Conservation (phyloP, 1,284 basidiomycete genomes). For the Marasmius tenuissimus region DNA sequence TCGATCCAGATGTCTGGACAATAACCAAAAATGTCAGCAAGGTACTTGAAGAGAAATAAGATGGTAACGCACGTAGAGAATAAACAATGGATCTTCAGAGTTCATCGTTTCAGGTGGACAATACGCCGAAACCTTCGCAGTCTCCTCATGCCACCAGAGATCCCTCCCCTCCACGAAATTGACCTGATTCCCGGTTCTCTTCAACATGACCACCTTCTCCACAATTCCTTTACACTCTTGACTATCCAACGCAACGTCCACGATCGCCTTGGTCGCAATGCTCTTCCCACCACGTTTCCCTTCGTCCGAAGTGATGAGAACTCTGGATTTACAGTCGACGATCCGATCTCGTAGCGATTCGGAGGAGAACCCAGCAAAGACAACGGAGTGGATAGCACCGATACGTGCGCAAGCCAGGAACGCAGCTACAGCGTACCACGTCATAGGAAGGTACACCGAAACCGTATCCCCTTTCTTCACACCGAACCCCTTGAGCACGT, state of each 20-base stretch:
- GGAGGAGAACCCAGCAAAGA: slow-evolving; percentile 98
- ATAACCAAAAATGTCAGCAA: neutral
- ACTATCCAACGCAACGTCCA: slow-evolving; percentile 83
- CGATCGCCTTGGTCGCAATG: slow-evolving; percentile 96
- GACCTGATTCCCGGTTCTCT: slow-evolving; percentile 85
- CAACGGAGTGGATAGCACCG: slow-evolving; percentile 97
- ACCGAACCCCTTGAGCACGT: slow-evolving; percentile 88
- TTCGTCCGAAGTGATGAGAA: slow-evolving; percentile 96
- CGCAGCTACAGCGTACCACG: slow-evolving; percentile 92
- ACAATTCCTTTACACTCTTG: slow-evolving; percentile 41
- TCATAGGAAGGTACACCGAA: slow-evolving; percentile 87
- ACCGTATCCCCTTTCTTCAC: slow-evolving; percentile 97
- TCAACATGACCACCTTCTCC: slow-evolving; percentile 90
- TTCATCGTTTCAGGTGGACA: slow-evolving; percentile 88
- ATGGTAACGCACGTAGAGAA: slow-evolving; percentile 80
- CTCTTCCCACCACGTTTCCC: slow-evolving; percentile 92
- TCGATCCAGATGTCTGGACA: slow-evolving; percentile 86
- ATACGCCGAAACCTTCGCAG: slow-evolving; percentile 82
- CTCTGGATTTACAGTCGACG: slow-evolving; percentile 85
- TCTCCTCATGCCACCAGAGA: slow-evolving; percentile 96
- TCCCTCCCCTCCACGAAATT: slow-evolving; percentile 87
- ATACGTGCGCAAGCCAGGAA: slow-evolving; percentile 98
- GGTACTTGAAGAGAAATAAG: neutral
- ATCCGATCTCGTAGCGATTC: slow-evolving; percentile 95
- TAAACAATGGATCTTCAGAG: slow-evolving; percentile 95